Conservation (phyloP, 768 basidiomycete species). For the Pulveroboletus sp. region DNA sequence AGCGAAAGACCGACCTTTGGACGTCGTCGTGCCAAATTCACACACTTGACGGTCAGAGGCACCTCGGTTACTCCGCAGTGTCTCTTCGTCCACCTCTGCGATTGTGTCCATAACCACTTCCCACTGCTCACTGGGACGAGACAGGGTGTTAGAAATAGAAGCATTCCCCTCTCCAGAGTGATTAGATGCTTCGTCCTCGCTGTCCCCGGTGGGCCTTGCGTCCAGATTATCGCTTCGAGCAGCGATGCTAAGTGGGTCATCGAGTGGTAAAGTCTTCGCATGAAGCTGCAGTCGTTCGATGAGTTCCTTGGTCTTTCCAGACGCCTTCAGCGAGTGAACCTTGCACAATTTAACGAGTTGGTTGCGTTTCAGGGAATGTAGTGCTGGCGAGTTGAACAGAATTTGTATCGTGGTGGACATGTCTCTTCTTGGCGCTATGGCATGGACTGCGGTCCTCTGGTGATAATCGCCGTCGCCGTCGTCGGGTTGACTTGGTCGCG, state of each 20-base stretch:
- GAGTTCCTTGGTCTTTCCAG: constrained; percentile 74
- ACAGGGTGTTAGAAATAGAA: constrained; percentile 20
- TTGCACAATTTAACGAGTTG: constrained; percentile 86
- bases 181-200: constrained; percentile 29
- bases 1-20: constrained; percentile 50
- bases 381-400: constrained; percentile 77
- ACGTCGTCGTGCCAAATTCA: constrained; percentile 71
- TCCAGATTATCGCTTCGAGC: constrained; percentile 43
- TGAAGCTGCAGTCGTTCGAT: constrained; percentile 64
- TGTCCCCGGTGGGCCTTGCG: constrained; percentile 27
- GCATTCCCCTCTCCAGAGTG: constrained; percentile 13
- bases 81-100: constrained; percentile 55
- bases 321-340: constrained; percentile 71
- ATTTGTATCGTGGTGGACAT: constrained; percentile 78
- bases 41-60: constrained; percentile 35
- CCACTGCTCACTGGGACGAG: constrained; percentile 77
- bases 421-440: too few species aligned
- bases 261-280: constrained; percentile 57
- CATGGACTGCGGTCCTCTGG: background rate
- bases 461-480: background rate
- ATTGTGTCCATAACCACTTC: constrained; percentile 84
- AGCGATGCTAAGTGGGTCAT: constrained; percentile 52
- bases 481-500: constrained; percentile 16
- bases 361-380: constrained; percentile 78
- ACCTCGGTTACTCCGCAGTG: constrained; percentile 41